phyloP scores from a whole-genome alignment of 2,329 filamentous ascomycete genomes.

The Cyphellophora attinorum region DNA sequence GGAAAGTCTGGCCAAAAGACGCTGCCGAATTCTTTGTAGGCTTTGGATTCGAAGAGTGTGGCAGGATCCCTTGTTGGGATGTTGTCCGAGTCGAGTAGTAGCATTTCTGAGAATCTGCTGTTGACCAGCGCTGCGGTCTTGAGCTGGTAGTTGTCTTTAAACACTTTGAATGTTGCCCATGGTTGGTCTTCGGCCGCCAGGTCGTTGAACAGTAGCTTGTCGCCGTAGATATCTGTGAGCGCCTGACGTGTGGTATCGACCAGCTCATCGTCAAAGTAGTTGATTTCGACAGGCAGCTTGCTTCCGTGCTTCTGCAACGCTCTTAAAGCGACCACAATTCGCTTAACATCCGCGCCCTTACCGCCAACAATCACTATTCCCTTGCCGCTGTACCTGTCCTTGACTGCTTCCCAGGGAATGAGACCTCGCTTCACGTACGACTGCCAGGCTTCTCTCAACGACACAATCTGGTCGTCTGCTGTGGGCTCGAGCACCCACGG shows the following conservation, averaged over 20 bases:
- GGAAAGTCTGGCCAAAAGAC: conserved; percentile 30
- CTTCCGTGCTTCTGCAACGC: conserved; percentile 14
- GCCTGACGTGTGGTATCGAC: conserved; percentile 13
- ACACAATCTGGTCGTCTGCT: conserved; percentile 12
- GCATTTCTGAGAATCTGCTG: conserved; percentile 25
- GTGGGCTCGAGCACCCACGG: conserved; percentile 4
- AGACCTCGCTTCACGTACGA: conserved; percentile 14
- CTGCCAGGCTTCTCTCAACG: conserved; percentile 14
- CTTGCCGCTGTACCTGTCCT: conserved; percentile 19
- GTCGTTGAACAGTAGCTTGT: conserved; percentile 21
- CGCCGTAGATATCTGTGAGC: conserved; percentile 14
- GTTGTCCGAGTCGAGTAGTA: conserved; percentile 29
- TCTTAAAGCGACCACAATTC: conserved; percentile 15
- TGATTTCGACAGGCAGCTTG: conserved; percentile 21
- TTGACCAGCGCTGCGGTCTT: conserved; percentile 27
- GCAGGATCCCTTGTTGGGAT: conserved; percentile 23
- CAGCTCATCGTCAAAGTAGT: conserved; percentile 23
- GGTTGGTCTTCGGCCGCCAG: conserved; percentile 15
- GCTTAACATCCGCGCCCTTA: conserved; percentile 17
- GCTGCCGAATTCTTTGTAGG: conserved; percentile 21
- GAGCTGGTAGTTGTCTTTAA: conserved; percentile 23
- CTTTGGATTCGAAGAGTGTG: conserved; percentile 20
- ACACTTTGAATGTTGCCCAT: conserved; percentile 16
- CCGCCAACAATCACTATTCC: conserved; percentile 25
- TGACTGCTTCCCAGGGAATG: conserved; percentile 11